These are phyloP conservation scores for Sugiyamaella smithiae DNA, from an alignment of 805 yeast genomes.

Conservation along the genomic window DNA sequence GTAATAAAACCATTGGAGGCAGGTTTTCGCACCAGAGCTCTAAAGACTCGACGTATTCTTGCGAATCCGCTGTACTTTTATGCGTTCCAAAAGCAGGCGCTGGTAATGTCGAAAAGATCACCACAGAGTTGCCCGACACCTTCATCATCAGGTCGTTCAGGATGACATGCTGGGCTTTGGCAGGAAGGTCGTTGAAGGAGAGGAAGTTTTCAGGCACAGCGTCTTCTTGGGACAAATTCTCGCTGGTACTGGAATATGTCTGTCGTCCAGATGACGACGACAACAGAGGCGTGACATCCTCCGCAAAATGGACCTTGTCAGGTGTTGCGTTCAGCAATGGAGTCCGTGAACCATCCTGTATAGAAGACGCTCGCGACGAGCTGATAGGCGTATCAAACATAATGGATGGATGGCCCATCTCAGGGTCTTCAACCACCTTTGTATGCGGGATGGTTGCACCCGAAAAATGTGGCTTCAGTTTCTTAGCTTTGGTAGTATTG, in stretches of 20 bases:
- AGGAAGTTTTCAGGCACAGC: constrained; percentile 23
- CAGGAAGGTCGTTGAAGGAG: constrained; percentile 84
- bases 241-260: background rate
- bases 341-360: background rate
- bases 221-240: background rate
- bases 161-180: constrained; percentile 84
- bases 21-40: constrained; percentile 77
- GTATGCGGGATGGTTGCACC: constrained; percentile 34
- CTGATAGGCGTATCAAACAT: constrained; percentile 26
- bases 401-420: constrained; percentile 26
- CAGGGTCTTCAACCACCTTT: constrained; percentile 31
- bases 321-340: background rate
- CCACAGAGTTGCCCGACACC: constrained; percentile 61
- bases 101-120: constrained; percentile 86
- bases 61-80: constrained; percentile 60
- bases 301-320: constrained; percentile 6
- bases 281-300: constrained; percentile 19
- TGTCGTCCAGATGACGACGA: background rate
- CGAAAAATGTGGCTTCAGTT: constrained; percentile 32
- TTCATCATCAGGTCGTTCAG: constrained; percentile 79
- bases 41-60: constrained; percentile 71
- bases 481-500: constrained; percentile 18
- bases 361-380: constrained; percentile 9
- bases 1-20: constrained; percentile 79
- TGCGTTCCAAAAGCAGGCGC: constrained; percentile 85